phyloP scores from a whole-genome alignment of 108 stramenopile genomes.

The Skeletonema tropicum region DNA sequence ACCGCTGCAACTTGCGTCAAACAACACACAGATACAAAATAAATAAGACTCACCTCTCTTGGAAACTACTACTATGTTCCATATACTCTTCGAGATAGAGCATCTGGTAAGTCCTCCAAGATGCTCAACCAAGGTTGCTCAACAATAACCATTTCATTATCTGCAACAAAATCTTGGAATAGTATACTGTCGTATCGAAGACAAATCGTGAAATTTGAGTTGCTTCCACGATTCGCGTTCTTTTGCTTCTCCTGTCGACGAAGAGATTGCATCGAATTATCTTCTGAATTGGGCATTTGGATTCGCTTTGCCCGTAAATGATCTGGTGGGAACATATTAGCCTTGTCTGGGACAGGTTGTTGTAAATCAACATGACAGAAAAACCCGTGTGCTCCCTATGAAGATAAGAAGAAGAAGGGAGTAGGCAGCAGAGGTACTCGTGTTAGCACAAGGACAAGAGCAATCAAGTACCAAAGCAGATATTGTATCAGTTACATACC shows the following conservation, averaged over 20 bases:
- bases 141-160: constrained; percentile 83
- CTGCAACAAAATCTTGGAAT: constrained; percentile 65
- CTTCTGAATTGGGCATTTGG: constrained; percentile 18
- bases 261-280: constrained; percentile 7
- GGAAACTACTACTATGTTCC: constrained; percentile 45
- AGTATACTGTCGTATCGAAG: constrained; percentile 80
- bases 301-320: constrained; percentile 55
- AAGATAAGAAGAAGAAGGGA: constrained; percentile 8
- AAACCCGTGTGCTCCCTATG: constrained; percentile 72
- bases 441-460: background rate
- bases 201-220: constrained; percentile 68
- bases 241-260: constrained; percentile 16
- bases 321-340: constrained; percentile 65
- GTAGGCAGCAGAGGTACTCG: constrained; percentile 5
- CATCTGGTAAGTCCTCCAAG: constrained; percentile 77
- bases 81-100: constrained; percentile 76
- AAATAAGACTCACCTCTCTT: constrained; percentile 4
- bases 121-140: constrained; percentile 86
- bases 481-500: constrained; percentile 58
- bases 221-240: constrained; percentile 1
- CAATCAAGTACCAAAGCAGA: constrained; percentile 15
- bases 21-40: background rate
- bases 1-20: constrained; percentile 51
- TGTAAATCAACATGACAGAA: constrained; percentile 74
- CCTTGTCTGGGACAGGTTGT: constrained; percentile 58